Evolutionary conservation across 1,139 yeast genomes (phyloP).

Genomic region (Geotrichum armillariae): DNA sequence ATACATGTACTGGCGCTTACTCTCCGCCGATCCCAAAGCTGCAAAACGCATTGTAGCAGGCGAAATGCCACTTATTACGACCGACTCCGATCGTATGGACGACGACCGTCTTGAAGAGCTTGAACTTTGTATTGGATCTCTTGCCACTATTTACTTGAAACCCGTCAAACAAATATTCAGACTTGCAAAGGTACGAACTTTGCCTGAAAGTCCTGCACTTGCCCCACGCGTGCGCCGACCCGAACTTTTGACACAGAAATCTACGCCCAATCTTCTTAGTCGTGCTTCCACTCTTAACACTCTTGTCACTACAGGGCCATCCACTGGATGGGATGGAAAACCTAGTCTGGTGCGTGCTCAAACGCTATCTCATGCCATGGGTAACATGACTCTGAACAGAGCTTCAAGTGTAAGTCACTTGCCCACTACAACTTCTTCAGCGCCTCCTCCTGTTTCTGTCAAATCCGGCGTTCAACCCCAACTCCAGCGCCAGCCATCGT

Average conservation of each 20-base stretch:
- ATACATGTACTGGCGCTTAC: constrained; percentile 78
- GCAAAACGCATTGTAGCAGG: constrained; percentile 61
- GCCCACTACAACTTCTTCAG: constrained; percentile 1
- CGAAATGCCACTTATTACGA: constrained; percentile 60
- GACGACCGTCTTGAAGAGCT: constrained; percentile 73
- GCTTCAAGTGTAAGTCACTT: constrained; percentile 5
- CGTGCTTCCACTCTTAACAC: constrained; percentile 10
- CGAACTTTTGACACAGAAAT: constrained; percentile 15
- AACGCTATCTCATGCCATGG: constrained; percentile 18
- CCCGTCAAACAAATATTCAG: constrained; percentile 82
- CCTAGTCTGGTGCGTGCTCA: constrained; percentile 17
- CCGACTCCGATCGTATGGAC: constrained; percentile 71
- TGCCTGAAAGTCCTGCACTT: constrained; percentile 67
- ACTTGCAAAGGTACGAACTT: constrained; percentile 53
- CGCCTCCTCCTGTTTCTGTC: constrained; percentile 3
- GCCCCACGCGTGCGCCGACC: constrained; percentile 36
- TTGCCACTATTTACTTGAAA: constrained; percentile 81
- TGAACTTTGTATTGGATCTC: constrained; percentile 75
- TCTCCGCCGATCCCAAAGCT: constrained; percentile 49
- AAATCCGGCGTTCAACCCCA: not conserved
- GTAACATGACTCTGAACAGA: constrained; percentile 12
- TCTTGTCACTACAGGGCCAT: not conserved
- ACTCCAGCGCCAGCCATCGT: not conserved
- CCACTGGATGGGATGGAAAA: not conserved
- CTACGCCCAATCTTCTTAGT: constrained; percentile 16